Percentiles rank a stretch among this genome's conserved stretches.
These are phyloP conservation scores for Phytopythium aichiense DNA, from an alignment of 352 stramenopile species.

Conservation along the genomic window DNA sequence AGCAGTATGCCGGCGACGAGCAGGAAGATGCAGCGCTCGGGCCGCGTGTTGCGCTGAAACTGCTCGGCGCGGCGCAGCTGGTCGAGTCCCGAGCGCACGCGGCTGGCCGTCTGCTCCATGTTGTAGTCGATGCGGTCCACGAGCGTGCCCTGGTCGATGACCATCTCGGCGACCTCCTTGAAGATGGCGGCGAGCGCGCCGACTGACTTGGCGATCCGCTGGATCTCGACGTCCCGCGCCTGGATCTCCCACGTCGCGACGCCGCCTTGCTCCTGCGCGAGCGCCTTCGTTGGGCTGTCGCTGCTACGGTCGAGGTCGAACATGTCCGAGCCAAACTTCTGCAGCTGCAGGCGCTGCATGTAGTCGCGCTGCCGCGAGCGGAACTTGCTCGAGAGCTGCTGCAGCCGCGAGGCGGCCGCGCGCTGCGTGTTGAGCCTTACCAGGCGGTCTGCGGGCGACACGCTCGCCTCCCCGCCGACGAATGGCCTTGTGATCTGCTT, in stretches of 20 bases:
- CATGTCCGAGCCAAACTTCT: conserved; percentile 67
- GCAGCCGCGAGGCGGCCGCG: conserved; percentile 50
- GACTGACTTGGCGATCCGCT: conserved; percentile 72
- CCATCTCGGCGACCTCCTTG: conserved; percentile 77
- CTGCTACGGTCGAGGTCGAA: conserved; percentile 40
- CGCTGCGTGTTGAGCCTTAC: conserved; percentile 70
- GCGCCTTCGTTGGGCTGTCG: conserved; percentile 12
- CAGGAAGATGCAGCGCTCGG: conserved; percentile 69
- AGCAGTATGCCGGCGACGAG: conserved; percentile 56
- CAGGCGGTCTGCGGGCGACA: conserved; percentile 46
- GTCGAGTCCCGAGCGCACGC: conserved; percentile 52
- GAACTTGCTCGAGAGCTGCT: conserved; percentile 61
- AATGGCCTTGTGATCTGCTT: conserved; percentile 68
- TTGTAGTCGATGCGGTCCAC: conserved; percentile 88
- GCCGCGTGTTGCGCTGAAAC: conserved; percentile 59
- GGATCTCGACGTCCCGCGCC: conserved; percentile 68
- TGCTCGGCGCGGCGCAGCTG: conserved; percentile 58
- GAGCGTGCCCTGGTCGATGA: conserved; percentile 79
- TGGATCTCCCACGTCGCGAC: conserved; percentile 36
- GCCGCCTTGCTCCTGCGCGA: background rate
- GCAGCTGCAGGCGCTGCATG: conserved; percentile 58
- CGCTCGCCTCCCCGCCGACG: conserved; percentile 34
- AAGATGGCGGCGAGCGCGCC: conserved; percentile 65
- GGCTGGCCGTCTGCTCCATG: conserved; percentile 71
- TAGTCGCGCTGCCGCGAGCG: conserved; percentile 70